A percentile compares a stretch with the other conserved stretches of the same genome.
Evolutionary conservation across 768 basidiomycete species (phyloP).

Genomic region (Neoboletus brunneissimus): DNA sequence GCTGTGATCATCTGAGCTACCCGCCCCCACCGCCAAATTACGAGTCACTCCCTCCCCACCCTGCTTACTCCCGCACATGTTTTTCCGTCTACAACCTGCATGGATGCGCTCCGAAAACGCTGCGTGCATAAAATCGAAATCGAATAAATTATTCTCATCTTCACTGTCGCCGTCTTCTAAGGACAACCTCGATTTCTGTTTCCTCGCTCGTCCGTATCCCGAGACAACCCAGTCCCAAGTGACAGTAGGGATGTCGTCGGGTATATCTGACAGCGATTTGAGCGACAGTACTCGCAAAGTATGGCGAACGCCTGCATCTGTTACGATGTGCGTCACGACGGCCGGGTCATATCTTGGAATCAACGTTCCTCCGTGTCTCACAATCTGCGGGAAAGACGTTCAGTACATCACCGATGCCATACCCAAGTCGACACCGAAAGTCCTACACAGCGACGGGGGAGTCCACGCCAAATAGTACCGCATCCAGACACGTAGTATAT

Average conservation of each 20-base stretch:
- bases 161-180: not conserved
- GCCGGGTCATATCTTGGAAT: slow-evolving; percentile 54
- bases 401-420: not conserved
- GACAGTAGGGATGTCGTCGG: slow-evolving; percentile 61
- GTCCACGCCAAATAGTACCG: too few relatives aligned
- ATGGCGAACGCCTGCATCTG: slow-evolving; percentile 35
- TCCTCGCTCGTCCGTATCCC: slow-evolving; percentile 32
- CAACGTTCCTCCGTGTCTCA: slow-evolving; percentile 60
- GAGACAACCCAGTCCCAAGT: slow-evolving; percentile 60
- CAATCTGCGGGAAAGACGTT: slow-evolving; percentile 43
- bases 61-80: not conserved
- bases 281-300: slow-evolving; percentile 45
- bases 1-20: slow-evolving; percentile 6
- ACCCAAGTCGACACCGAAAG: not conserved
- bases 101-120: slow-evolving; percentile 48
- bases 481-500: too few relatives aligned
- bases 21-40: not conserved
- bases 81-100: slow-evolving; percentile 35
- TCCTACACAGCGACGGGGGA: too few relatives aligned
- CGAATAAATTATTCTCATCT: slow-evolving; percentile 20
- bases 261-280: slow-evolving; percentile 53
- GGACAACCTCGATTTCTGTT: slow-evolving; percentile 6
- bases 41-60: not conserved
- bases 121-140: slow-evolving; percentile 44
- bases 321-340: slow-evolving; percentile 66